A percentile compares a stretch with the other conserved stretches of the same genome.
These are phyloP conservation scores for Tetraselmis chui DNA, from an alignment of 139 green algal species.

Conservation along the genomic window DNA sequence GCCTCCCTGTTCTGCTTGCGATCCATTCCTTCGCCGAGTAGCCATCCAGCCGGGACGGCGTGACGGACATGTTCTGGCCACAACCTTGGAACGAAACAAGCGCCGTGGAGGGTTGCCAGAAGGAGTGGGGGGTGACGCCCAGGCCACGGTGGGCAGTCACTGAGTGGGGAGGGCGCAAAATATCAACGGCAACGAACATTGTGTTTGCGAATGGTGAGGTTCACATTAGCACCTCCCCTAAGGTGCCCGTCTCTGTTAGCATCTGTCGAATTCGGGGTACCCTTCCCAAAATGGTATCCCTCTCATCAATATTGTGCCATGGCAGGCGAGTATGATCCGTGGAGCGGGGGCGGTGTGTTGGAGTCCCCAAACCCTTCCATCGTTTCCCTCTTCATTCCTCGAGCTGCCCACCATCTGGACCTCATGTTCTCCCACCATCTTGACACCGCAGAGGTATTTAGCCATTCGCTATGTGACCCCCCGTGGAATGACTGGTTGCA, in stretches of 20 bases:
- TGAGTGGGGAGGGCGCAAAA: conserved; percentile 26
- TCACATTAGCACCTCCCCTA: background rate
- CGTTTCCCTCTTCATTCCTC: conserved; percentile 17
- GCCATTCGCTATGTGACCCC: no score
- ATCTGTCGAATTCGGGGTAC: background rate
- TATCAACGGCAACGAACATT: conserved; percentile 35
- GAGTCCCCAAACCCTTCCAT: background rate
- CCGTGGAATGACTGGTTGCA: no score
- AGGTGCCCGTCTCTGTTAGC: no score
- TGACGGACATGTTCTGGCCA: conserved; percentile 38
- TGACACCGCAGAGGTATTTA: conserved; percentile 15
- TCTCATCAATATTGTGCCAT: conserved; percentile 5
- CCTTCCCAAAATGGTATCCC: background rate
- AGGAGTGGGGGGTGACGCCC: conserved; percentile 59
- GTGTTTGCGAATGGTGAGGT: conserved; percentile 34
- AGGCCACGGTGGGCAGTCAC: conserved; percentile 21
- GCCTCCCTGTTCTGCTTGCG: background rate
- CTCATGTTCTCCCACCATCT: conserved; percentile 8
- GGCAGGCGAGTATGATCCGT: conserved; percentile 11
- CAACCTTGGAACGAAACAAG: conserved; percentile 27
- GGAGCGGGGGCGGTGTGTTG: background rate
- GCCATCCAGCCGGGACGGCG: conserved; percentile 39
- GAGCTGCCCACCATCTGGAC: conserved; percentile 20
- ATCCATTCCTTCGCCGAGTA: conserved; percentile 16
- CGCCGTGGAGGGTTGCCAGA: conserved; percentile 33